Base-by-base conservation (phyloP, 148 eudicot species). In the Euryodendron excelsum region DNA sequence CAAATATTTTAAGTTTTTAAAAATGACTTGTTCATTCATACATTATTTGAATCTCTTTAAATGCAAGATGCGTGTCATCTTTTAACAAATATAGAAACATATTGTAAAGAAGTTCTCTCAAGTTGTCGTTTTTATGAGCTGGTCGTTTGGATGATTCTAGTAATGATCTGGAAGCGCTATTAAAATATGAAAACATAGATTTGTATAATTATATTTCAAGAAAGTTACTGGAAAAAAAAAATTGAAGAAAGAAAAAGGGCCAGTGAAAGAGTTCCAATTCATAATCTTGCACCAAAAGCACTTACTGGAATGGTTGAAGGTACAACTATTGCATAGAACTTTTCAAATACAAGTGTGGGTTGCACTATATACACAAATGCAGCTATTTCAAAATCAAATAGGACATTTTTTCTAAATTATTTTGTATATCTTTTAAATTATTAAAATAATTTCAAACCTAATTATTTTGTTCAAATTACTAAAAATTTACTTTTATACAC, bases 41-140 rank as follows among this genome's bases (percentile, higher is more conserved):
- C n/a, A n/a, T n/a, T n/a, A n/a, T n/a, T n/a, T n/a, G n/a, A n/a
- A n/a, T 41, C 11, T 34, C 18, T 72, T 12, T 30, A 25, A 50
- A 64, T 87, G 82, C 90, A 94, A 97, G 93, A 88, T 69, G 87
- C 86, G 7, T 94, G 95, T 77, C 97, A 91, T 86, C 89, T 94
- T 72, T 86, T 94, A 59, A 86, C 92, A 74, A 87, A 85, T 82
- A 78, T 92, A 72, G 92, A 84, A 78, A 81, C 85, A 56, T 92
- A 94, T 77, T 86, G 88, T 67, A 88, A 89, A 83, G 91, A 90
- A 79, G 81, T 86, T 27, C 65, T 84, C 79, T 73, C 86, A 53
- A 82, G 78, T 64, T 77, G 86, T 72, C 73, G 91, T 72, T 70
- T 91, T 13, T 87, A 84, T 82, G 91, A 88, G 65, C 73, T 88